A percentile compares a stretch with the other conserved stretches of the same genome.
phyloP scores from a whole-genome alignment of 768 basidiomycete species.

The Boletus edulis region DNA sequence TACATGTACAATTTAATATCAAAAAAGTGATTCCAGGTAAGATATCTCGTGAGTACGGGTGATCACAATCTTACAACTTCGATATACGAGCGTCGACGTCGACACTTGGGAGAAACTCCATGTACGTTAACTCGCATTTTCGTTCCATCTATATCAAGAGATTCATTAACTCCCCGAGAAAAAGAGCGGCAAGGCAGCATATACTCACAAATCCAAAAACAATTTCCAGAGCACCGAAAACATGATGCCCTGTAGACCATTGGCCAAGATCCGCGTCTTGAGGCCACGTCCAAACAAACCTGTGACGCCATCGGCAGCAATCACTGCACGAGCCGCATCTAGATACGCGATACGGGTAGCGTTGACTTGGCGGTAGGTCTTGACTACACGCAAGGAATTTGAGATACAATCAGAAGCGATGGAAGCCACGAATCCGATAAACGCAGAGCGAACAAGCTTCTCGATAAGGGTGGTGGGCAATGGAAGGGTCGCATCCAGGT shows the following conservation, averaged over 20 bases:
- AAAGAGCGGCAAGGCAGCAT: not conserved
- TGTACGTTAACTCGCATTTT: slow-evolving; percentile 22
- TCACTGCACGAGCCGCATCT: slow-evolving; percentile 73
- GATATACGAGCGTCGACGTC: not conserved
- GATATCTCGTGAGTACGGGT: not conserved
- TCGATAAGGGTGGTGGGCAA: slow-evolving; percentile 47
- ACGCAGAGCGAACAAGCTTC: slow-evolving; percentile 74
- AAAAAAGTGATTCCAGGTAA: not conserved
- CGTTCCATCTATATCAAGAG: slow-evolving; percentile 31
- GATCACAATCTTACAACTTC: not conserved
- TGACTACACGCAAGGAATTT: slow-evolving; percentile 89
- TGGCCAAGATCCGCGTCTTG: slow-evolving; percentile 85
- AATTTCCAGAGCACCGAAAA: slow-evolving; percentile 90
- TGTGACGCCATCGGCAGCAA: slow-evolving; percentile 68
- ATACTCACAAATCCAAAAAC: slow-evolving; percentile 82
- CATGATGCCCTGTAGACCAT: slow-evolving; percentile 89
- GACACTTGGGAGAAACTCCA: not conserved
- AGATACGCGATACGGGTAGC: slow-evolving; percentile 76
- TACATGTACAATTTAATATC: not conserved
- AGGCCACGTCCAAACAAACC: slow-evolving; percentile 89
- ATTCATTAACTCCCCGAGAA: not conserved
- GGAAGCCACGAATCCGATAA: slow-evolving; percentile 89
- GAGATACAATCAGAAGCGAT: slow-evolving; percentile 82
- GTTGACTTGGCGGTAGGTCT: slow-evolving; percentile 94
- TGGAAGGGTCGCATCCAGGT: slow-evolving; percentile 63